Evolutionary conservation across 2,329 filamentous ascomycete species (phyloP), one percentile per base, ranked within the genome.

Genomic region (Ceratocystis colombiana): DNA sequence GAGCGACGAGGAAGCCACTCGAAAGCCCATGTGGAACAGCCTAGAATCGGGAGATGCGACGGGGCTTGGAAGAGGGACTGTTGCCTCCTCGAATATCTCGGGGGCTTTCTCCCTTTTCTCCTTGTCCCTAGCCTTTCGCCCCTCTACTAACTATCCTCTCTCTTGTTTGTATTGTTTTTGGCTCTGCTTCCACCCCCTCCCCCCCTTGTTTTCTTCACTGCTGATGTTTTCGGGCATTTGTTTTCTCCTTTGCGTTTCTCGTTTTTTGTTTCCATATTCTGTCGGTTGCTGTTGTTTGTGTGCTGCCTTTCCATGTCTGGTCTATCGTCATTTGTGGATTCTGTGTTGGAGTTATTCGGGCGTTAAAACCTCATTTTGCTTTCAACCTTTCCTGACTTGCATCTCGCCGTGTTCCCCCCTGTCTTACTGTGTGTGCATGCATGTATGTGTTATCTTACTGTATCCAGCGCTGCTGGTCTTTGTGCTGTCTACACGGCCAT

Each of bases 361-460:
- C 55, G 55, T 59, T 59, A 59, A 59, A 59, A 59, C 55, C 55
- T 59, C 55, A 33, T 57, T 45, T 57, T 65, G 10, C 61, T 61
- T 50, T 57, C n/a, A 41, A 41, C 37, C 37, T 15, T 64, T 64
- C 37, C 59, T 37, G 33, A 64, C 48, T 53, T 10, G 48, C 10
- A 10, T 59, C 48, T 8, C 8, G 37, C 28, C 25, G 28, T n/a
- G 41, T 5, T 20, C 62, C 12, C 46, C 44, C 17, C 28, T 66
- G 41, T 37, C 22, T 48, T 5, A 25, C 12, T 15, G 4, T 55
- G 22, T 30, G 50, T 25, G 25, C 5, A 25, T 55, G 22, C 25
- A 25, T 55, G 50, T 55, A 30, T 20, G 4, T 20, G 45, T 20
- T 28, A 12, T 28, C 4, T 28, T 6, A 1, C 15, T 28, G 46